Conservation (phyloP, 2,329 filamentous ascomycete species). For the Aspergillus piperis region DNA sequence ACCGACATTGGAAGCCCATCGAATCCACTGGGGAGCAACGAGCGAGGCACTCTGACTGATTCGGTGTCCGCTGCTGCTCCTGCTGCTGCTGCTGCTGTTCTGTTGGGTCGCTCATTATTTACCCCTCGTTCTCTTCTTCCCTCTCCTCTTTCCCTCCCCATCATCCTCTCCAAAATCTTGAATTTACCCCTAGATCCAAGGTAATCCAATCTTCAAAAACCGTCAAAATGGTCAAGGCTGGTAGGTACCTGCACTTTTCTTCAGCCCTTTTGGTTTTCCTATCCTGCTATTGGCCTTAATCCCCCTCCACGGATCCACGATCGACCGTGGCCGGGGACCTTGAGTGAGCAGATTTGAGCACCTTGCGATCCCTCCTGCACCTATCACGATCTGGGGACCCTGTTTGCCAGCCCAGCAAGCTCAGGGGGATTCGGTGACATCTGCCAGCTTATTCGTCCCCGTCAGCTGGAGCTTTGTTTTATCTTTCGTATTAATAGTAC, state of each 20-base stretch:
- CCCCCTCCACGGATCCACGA: constrained; percentile 26
- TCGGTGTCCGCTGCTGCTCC: constrained; percentile 7
- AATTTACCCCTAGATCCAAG: constrained; percentile 24
- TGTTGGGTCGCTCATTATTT: constrained; percentile 7
- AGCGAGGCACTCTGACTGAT: not conserved
- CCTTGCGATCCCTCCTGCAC: constrained; percentile 34
- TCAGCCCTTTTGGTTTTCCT: constrained; percentile 20
- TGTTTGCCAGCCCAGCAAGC: constrained; percentile 11
- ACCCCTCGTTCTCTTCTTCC: constrained; percentile 20
- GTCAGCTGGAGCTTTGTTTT: not conserved
- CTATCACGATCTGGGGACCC: constrained; percentile 30
- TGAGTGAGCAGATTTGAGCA: constrained; percentile 48
- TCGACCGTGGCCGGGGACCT: constrained; percentile 36
- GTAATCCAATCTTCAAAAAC: constrained; percentile 39
- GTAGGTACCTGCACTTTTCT: constrained; percentile 57
- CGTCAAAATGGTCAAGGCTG: constrained; percentile 97
- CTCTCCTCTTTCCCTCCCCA: constrained; percentile 13
- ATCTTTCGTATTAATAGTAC: not conserved
- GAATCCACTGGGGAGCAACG: constrained; percentile 8
- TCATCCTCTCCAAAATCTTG: constrained; percentile 13
- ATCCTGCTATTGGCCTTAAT: constrained; percentile 20
- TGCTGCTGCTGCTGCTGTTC: not conserved
- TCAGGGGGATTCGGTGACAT: not conserved
- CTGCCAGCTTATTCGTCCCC: constrained; percentile 10
- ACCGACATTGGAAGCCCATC: constrained; percentile 17